Evolutionary conservation across 805 yeast genomes (phyloP), one percentile per base, ranked within the genome.

Genomic region (Saturnispora dispora): DNA sequence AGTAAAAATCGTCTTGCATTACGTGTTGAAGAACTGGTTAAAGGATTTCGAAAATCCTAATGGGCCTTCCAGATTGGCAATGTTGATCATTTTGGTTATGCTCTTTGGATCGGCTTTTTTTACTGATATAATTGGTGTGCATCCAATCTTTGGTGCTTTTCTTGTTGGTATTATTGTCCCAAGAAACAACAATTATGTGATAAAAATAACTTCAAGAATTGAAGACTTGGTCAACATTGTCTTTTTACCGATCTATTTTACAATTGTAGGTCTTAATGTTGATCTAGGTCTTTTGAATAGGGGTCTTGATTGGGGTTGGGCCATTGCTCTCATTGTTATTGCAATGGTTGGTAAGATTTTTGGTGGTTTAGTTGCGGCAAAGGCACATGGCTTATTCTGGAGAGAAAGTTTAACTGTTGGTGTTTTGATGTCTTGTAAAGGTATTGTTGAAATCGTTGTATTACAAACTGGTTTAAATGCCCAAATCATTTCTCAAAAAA

Each of bases 91-190:
- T 32, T 58, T 86, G 50, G 56, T 79, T 8, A 61, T 79, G 51
- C 82, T 81, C 56, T 77, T 86, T 53, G 63, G 76, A 4, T 83
- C 90, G 4, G 79, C 93, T 1, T 86, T 85, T 65, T 84, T 79
- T 63, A 86, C 95, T 2, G 90, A 85, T 63, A 83, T 86, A 52
- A 83, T 86, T 55, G 95, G 95, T 5, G 91, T 85, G 10, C 95
- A 86, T 65, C 85, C 93, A 0, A 86, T 86, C 58, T 86, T 86
- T 66, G 95, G 95, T 41, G 93, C 91, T 0, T 87, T 86, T 60
- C 74, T 86, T 66, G 79, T 81, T 11, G 95, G 95, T 4, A 70
- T 83, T 32, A 77, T 86, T 48, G 77, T 85, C 6, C 95, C 95
- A 8, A 72, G 91, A 58, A 89, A 85, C 47, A 79, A 82, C 58